phyloP scores from a whole-genome alignment of 2,329 filamentous ascomycete genomes.

The Chrysoporthe deuterocubensis region DNA sequence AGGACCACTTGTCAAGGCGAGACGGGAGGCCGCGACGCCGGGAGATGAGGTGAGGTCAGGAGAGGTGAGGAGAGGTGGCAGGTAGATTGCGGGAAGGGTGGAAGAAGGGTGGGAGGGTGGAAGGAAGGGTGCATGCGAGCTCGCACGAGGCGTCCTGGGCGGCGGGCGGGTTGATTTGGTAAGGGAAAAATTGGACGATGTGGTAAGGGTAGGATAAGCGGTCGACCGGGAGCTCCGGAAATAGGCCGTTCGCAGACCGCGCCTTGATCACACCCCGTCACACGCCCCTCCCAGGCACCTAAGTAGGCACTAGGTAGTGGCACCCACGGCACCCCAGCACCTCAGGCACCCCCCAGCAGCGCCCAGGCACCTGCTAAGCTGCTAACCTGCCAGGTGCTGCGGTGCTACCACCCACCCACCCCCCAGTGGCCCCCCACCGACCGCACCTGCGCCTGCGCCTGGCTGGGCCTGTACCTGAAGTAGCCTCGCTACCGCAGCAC shows the following conservation, averaged over 20 bases:
- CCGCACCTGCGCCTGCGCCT: too few relatives aligned
- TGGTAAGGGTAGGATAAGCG: slow-evolving; percentile 19
- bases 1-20: not conserved
- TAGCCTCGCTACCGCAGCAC: too few relatives aligned
- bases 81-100: slow-evolving; percentile 3
- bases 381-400: not conserved
- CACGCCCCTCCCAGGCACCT: not conserved
- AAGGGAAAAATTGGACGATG: not conserved
- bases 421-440: too few relatives aligned
- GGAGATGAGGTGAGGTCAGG: not conserved
- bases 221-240: slow-evolving; percentile 25
- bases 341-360: too few relatives aligned
- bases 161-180: slow-evolving; percentile 2
- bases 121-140: slow-evolving; percentile 13
- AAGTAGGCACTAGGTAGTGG: not conserved
- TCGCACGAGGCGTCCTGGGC: not conserved
- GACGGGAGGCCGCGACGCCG: not conserved
- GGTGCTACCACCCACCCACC: too few relatives aligned
- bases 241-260: slow-evolving; percentile 19
- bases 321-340: not conserved
- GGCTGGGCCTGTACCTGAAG: too few relatives aligned
- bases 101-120: slow-evolving; percentile 3
- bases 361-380: too few relatives aligned
- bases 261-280: not conserved
- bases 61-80: slow-evolving; percentile 1